Conservation (phyloP, 495 filamentous ascomycete genomes). For the Neurospora tetrasperma region DNA sequence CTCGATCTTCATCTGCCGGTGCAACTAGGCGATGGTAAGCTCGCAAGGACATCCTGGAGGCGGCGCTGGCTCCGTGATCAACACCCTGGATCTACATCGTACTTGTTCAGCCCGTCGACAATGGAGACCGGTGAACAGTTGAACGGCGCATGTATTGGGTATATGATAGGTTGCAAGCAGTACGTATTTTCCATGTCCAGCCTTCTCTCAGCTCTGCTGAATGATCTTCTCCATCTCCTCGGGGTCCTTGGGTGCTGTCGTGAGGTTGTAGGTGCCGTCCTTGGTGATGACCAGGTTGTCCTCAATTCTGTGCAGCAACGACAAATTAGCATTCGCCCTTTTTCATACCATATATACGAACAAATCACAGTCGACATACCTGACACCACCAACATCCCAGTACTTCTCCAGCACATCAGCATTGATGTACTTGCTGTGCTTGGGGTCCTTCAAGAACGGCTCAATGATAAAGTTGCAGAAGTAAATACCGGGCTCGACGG, state of each 20-base stretch:
- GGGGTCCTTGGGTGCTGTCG: slow-evolving; percentile 60
- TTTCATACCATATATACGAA: neutral
- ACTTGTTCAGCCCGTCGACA: neutral
- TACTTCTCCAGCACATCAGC: slow-evolving; percentile 63
- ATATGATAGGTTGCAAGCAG: neutral
- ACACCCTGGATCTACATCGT: neutral
- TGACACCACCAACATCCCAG: slow-evolving; percentile 85
- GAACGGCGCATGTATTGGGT: neutral
- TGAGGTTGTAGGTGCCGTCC: slow-evolving; percentile 69
- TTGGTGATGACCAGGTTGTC: slow-evolving; percentile 73
- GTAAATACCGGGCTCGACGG: slow-evolving; percentile 88
- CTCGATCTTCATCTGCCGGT: neutral
- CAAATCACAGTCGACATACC: slow-evolving; percentile 19
- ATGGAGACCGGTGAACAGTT: neutral
- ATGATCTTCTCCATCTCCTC: slow-evolving; percentile 59
- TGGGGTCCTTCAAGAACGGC: slow-evolving; percentile 61
- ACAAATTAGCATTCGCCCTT: slow-evolving; percentile 6
- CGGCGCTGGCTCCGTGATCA: neutral
- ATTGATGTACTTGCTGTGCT: slow-evolving; percentile 64
- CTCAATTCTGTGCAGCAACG: slow-evolving; percentile 32
- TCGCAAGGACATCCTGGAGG: neutral
- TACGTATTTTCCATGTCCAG: neutral
- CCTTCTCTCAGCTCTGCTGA: slow-evolving; percentile 13
- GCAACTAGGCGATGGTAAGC: neutral
- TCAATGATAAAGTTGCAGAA: slow-evolving; percentile 91